Evolutionary conservation across 2,329 filamentous ascomycete genomes (phyloP).

Genomic region (Fusarium xylarioides): DNA sequence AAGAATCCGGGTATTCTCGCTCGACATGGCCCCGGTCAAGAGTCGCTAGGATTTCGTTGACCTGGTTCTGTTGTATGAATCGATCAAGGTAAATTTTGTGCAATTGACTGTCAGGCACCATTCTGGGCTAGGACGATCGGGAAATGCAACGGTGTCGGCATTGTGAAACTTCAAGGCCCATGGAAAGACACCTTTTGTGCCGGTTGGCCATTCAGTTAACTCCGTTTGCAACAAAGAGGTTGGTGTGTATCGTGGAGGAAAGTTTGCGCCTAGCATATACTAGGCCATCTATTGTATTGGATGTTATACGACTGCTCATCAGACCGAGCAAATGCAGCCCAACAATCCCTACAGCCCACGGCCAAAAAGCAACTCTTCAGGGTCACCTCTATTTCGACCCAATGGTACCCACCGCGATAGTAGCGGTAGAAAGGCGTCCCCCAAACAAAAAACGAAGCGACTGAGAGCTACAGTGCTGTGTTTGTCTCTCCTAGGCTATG

Average conservation of each 20-base stretch:
- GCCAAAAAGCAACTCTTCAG: conserved; percentile 28
- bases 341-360: conserved; percentile 14
- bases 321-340: conserved; percentile 8
- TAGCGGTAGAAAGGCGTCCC: conserved; percentile 1
- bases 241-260: conserved; percentile 12
- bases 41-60: neutral
- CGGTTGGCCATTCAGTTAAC: neutral
- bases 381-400: conserved; percentile 12
- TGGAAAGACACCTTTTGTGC: neutral
- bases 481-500: neutral
- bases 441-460: neutral
- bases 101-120: neutral
- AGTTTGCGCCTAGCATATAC: conserved; percentile 7
- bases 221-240: neutral
- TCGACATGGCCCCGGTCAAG: neutral
- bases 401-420: conserved; percentile 24
- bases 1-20: neutral
- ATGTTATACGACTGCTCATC: conserved; percentile 1
- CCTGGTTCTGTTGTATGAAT: neutral
- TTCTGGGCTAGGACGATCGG: conserved; percentile 16
- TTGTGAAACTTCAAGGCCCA: conserved; percentile 16
- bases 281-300: conserved; percentile 4
- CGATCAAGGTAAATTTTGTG: neutral
- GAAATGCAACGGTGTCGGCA: conserved; percentile 10
- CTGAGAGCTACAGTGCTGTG: conserved; percentile 7